A percentile compares a stretch with the other conserved stretches of the same genome.
These are phyloP conservation scores for Phlyctochytrium bullatum DNA, from an alignment of 192 early-diverging fungal species.

Conservation along the genomic window DNA sequence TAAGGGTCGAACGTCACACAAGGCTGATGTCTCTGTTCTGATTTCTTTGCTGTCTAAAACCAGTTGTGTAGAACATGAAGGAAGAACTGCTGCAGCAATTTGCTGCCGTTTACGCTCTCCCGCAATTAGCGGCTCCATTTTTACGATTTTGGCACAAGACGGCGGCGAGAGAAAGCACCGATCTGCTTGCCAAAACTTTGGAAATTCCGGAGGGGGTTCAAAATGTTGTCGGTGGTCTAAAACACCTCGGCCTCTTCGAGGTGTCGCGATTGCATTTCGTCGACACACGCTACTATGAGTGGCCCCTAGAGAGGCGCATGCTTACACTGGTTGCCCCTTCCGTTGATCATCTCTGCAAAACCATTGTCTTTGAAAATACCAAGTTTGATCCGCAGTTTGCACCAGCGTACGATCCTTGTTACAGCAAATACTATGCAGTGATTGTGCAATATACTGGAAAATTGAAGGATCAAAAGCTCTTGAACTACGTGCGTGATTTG, in stretches of 20 bases:
- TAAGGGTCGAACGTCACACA: too few relatives aligned
- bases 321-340: conserved; percentile 67
- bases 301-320: conserved; percentile 71
- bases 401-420: conserved; percentile 41
- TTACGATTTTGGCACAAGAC: too few relatives aligned
- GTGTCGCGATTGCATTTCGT: conserved; percentile 68
- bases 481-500: conserved; percentile 61
- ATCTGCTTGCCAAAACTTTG: too few relatives aligned
- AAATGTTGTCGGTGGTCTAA: conserved; percentile 19
- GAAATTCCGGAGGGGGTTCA: too few relatives aligned
- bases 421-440: conserved; percentile 66
- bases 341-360: conserved; percentile 82
- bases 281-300: conserved; percentile 72
- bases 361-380: conserved; percentile 87
- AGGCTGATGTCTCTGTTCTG: too few relatives aligned
- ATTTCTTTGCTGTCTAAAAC: too few relatives aligned
- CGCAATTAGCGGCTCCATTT: too few relatives aligned
- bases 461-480: conserved; percentile 62
- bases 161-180: too few relatives aligned
- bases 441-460: conserved; percentile 58
- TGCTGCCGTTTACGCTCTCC: too few relatives aligned
- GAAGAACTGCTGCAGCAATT: too few relatives aligned
- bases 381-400: conserved; percentile 47
- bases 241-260: conserved; percentile 9
- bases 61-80: too few relatives aligned